Conservation (phyloP, 2,329 filamentous ascomycete species). For the Sarocladium strictum region DNA sequence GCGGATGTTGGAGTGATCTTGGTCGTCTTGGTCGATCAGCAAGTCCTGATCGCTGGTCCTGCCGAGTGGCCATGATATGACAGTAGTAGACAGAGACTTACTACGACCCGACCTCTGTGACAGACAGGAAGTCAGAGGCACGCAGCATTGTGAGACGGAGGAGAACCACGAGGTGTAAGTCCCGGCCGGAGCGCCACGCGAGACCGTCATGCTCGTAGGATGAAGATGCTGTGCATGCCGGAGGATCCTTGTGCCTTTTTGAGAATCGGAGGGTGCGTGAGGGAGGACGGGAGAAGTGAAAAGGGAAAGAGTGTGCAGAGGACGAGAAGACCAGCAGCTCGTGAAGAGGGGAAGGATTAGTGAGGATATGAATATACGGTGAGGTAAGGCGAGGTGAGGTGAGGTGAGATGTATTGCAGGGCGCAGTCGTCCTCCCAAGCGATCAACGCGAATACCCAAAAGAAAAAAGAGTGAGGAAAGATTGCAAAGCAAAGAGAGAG, state of each 20-base stretch:
- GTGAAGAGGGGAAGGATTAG: not conserved
- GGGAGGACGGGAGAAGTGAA: not conserved
- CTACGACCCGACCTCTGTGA: constrained; percentile 33
- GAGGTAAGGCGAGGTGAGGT: too few relatives aligned
- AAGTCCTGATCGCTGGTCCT: constrained; percentile 21
- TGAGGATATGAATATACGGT: not conserved
- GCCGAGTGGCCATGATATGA: constrained; percentile 21
- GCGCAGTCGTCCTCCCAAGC: constrained; percentile 5
- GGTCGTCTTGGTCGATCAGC: constrained; percentile 25
- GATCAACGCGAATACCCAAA: constrained; percentile 5
- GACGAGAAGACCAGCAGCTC: constrained; percentile 5
- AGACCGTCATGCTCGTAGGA: constrained; percentile 7
- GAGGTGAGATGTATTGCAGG: not conserved
- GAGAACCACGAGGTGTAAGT: constrained; percentile 36
- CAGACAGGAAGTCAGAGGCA: constrained; percentile 30
- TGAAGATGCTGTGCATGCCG: constrained; percentile 5
- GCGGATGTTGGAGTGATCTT: constrained; percentile 7
- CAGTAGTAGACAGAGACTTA: constrained; percentile 25
- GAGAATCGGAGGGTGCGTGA: not conserved
- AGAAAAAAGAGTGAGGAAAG: not conserved
- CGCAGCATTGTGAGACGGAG: constrained; percentile 40
- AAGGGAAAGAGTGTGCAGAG: not conserved
- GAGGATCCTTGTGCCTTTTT: not conserved
- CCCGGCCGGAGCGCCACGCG: constrained; percentile 2
- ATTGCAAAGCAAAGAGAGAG: not conserved